Conservation (phyloP, 2,329 filamentous ascomycete species). For the Penicillium italicum region DNA sequence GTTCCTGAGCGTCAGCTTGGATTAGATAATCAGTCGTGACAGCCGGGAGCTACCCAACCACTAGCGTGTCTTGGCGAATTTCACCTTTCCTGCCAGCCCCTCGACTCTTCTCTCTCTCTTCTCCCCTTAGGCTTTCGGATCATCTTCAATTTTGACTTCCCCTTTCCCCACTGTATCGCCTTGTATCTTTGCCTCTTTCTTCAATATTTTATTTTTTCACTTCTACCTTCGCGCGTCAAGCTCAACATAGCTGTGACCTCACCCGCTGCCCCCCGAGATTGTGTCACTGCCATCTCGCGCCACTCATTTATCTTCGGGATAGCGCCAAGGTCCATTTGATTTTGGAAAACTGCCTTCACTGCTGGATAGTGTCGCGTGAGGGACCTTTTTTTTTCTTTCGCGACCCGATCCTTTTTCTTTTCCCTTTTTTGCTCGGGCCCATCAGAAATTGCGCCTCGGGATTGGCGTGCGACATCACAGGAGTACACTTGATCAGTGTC, state of each 20-base stretch:
- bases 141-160: conserved; percentile 8
- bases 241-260: conserved; percentile 6
- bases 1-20: conserved; percentile 16
- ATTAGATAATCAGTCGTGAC: conserved; percentile 18
- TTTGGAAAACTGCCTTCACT: conserved; percentile 3
- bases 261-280: conserved; percentile 6
- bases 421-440: background rate
- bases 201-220: conserved; percentile 4
- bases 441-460: background rate
- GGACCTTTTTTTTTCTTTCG: background rate
- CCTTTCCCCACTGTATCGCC: conserved; percentile 8
- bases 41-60: conserved; percentile 25
- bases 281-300: conserved; percentile 5
- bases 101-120: conserved; percentile 24
- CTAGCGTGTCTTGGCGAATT: conserved; percentile 26
- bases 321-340: conserved; percentile 2
- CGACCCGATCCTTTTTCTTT: background rate
- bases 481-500: background rate
- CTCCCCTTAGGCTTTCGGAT: conserved; percentile 17
- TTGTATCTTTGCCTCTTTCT: conserved; percentile 1
- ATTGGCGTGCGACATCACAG: conserved; percentile 1
- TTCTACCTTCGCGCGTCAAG: conserved; percentile 7
- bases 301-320: conserved; percentile 4
- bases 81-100: conserved; percentile 29
- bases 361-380: conserved; percentile 11